Conservation (phyloP, 345 rosid genomes). For the Odontarrhena argentea region DNA sequence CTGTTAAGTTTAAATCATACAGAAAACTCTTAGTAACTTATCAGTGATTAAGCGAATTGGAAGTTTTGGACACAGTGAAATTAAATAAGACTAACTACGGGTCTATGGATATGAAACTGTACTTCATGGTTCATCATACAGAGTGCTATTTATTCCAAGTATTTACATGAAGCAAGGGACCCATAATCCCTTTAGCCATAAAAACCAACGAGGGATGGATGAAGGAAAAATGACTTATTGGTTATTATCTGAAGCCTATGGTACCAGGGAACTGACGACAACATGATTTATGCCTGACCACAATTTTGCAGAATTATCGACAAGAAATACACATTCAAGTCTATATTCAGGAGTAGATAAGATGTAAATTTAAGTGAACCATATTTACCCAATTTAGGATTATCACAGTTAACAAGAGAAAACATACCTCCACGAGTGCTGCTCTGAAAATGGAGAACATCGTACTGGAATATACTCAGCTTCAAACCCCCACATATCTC, state of each 20-base stretch:
- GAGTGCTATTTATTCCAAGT: background rate
- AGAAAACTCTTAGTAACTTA: background rate
- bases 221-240: background rate
- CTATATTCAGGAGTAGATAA: background rate
- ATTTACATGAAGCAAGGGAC: conserved; percentile 12
- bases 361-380: background rate
- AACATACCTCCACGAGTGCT: conserved; percentile 54
- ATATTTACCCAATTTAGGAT: background rate
- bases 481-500: conserved; percentile 70
- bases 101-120: background rate
- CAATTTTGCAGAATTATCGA: background rate
- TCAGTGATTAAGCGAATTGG: conserved; percentile 1
- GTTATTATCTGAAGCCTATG: background rate
- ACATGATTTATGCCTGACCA: conserved; percentile 2
- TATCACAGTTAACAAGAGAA: conserved; percentile 24
- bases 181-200: background rate
- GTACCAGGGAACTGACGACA: background rate
- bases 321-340: background rate
- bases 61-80: conserved; percentile 32
- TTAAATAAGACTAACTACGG: background rate
- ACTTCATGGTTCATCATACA: conserved; percentile 14
- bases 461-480: conserved; percentile 66
- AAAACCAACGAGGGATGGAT: background rate
- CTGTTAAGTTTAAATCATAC: conserved; percentile 45
- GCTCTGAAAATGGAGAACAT: conserved; percentile 59